Evolutionary conservation across 495 filamentous ascomycete species (phyloP).

Genomic region (Tuber magnatum): DNA sequence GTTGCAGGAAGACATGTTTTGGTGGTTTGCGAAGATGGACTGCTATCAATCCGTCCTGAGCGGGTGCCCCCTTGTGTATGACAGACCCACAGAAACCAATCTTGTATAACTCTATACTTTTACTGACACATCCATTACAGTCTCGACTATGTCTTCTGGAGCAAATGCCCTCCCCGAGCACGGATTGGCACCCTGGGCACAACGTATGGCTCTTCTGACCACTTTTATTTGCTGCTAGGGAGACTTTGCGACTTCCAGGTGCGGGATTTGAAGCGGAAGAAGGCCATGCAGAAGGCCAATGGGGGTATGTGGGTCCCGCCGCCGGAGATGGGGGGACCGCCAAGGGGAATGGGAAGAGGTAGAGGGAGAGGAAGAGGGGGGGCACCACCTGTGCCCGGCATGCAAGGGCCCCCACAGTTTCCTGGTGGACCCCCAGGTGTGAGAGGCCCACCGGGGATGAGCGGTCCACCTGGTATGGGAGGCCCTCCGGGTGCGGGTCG

Average conservation of each 20-base stretch:
- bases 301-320: conserved; percentile 56
- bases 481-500: conserved; percentile 28
- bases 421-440: conserved; percentile 25
- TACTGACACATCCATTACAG: conserved; percentile 45
- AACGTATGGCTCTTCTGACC: conserved; percentile 78
- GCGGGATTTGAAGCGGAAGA: conserved; percentile 70
- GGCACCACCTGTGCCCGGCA: conserved; percentile 9
- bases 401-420: conserved; percentile 11
- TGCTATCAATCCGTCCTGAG: conserved; percentile 83
- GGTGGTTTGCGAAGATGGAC: conserved; percentile 96
- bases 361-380: conserved; percentile 25
- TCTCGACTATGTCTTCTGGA: conserved; percentile 71
- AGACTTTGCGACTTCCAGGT: conserved; percentile 75
- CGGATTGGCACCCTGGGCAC: conserved; percentile 70
- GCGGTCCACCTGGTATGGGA: not conserved
- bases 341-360: conserved; percentile 32
- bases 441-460: too few species aligned
- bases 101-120: not conserved
- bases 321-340: conserved; percentile 46
- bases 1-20: conserved; percentile 79
- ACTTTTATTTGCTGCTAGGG: conserved; percentile 73
- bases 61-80: conserved; percentile 76
- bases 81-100: conserved; percentile 33
- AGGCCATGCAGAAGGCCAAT: conserved; percentile 40
- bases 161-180: conserved; percentile 75